These are phyloP conservation scores for Blastobotrys capitulatus DNA, from an alignment of 1,139 yeast genomes.

Conservation along the genomic window DNA sequence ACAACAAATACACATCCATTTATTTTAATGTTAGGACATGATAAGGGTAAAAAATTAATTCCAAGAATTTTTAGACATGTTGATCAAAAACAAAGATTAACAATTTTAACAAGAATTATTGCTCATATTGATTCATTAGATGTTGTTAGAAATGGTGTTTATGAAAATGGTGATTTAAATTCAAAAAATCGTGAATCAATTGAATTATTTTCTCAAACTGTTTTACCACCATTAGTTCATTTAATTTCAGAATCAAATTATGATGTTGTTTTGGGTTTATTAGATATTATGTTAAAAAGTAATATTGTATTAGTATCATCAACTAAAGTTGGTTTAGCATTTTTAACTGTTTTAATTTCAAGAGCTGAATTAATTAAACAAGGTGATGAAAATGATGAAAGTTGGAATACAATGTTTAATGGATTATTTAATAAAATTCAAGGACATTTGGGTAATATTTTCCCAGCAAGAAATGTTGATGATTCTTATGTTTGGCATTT, in stretches of 20 bases:
- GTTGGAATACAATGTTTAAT: conserved; percentile 83
- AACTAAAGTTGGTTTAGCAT: conserved; percentile 81
- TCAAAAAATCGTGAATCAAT: conserved; percentile 55
- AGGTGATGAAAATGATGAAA: conserved; percentile 48
- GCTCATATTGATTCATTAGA: conserved; percentile 76
- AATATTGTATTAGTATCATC: conserved; percentile 65
- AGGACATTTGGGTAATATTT: conserved; percentile 68
- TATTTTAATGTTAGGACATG: conserved; percentile 74
- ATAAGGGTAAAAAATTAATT: conserved; percentile 84
- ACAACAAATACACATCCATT: conserved; percentile 57
- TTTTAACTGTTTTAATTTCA: conserved; percentile 81
- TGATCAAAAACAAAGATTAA: conserved; percentile 68
- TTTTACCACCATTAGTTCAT: conserved; percentile 79
- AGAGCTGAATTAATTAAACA: conserved; percentile 92
- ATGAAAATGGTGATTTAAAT: conserved; percentile 52
- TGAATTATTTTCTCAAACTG: conserved; percentile 76
- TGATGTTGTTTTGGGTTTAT: conserved; percentile 75
- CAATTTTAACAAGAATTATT: conserved; percentile 73
- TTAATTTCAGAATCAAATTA: conserved; percentile 80
- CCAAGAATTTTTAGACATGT: conserved; percentile 85
- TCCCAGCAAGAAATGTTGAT: conserved; percentile 73
- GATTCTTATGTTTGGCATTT: conserved; percentile 96
- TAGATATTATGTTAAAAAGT: conserved; percentile 60
- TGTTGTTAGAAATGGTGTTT: conserved; percentile 74
- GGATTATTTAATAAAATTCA: conserved; percentile 74